Base-by-base conservation (phyloP, 1,139 yeast genomes). In the Barnettozyma hawaiiensis region DNA sequence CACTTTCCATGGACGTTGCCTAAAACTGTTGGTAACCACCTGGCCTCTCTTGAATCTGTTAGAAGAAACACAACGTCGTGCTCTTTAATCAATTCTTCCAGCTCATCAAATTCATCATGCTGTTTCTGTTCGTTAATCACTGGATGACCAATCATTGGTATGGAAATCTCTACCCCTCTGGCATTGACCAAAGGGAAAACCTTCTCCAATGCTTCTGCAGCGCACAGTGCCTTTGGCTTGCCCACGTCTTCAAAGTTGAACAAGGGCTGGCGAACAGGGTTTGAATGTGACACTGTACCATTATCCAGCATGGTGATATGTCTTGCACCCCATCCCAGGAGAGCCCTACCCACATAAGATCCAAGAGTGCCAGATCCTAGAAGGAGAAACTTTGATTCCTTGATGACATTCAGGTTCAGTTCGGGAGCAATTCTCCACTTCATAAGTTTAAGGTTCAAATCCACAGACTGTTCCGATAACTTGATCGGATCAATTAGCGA, bases 321-420 rank as follows among this genome's bases (percentile, higher is more conserved):
- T 29, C 85, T 67, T 0, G 89, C 90, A 2, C 98, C 98, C 98
- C 98, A 92, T 0, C 95, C 97, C 61, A 92, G 62, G 32, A 92
- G 65, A 0, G 85, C 82, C 45, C 99, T 69, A 0, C 95, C 76
- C 9, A 92, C 94, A 58, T 90, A 89, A 48, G 95, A 84, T 0
- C 98, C 99, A 12, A 94, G 70, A 2, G 99, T 94, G 5, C 99
- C 99, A 0, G 98, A 86, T 0, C 99, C 99, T n/a, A 92, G 70
- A 15, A 92, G 66, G 35, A 92, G 64, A 29, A 90, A 84, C 49
- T 72, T 80, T 21, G 82, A 75, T 12, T 64, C 48, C 49, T 77
- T 76, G 21, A 92, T 68, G 2, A 66, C 59, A 7, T 85, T 89
- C 40, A 92, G 68, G 55, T 92, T 75, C 7, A 92, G 60, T 9